Percentiles rank a stretch among this genome's conserved stretches.
Conservation (phyloP, 345 rosid genomes). For the Geranium brycei region DNA sequence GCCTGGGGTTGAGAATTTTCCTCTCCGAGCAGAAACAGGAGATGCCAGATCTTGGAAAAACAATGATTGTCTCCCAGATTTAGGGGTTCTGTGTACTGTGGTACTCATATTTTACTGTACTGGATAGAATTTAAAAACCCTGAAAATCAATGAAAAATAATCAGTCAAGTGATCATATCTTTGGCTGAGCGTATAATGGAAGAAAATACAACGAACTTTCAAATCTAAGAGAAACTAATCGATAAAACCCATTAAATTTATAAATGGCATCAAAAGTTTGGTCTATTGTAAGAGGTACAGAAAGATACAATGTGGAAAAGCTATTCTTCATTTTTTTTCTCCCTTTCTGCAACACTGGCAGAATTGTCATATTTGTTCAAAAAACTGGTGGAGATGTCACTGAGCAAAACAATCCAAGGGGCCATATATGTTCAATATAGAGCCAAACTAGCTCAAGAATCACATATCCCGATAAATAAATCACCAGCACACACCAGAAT, state of each 20-base stretch:
- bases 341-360: background rate
- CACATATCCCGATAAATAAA: background rate
- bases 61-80: constrained; percentile 65
- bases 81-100: constrained; percentile 53
- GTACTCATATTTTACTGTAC: constrained; percentile 34
- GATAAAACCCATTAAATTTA: too few relatives aligned
- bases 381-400: background rate
- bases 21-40: constrained; percentile 63
- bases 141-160: constrained; percentile 6
- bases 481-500: background rate
- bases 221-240: background rate
- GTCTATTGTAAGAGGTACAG: background rate
- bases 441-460: background rate
- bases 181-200: background rate
- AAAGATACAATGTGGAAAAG: constrained; percentile 2
- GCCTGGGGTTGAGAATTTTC: constrained; percentile 66
- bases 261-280: too few relatives aligned
- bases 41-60: constrained; percentile 86
- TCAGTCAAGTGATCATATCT: background rate
- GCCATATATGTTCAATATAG: background rate
- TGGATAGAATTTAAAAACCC: constrained; percentile 5
- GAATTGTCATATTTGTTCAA: too few relatives aligned
- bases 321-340: background rate
- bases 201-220: background rate
- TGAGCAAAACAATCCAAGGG: background rate